These are phyloP conservation scores for Artemisia annua DNA, from an alignment of 129 eudicot genomes.

Conservation along the genomic window DNA sequence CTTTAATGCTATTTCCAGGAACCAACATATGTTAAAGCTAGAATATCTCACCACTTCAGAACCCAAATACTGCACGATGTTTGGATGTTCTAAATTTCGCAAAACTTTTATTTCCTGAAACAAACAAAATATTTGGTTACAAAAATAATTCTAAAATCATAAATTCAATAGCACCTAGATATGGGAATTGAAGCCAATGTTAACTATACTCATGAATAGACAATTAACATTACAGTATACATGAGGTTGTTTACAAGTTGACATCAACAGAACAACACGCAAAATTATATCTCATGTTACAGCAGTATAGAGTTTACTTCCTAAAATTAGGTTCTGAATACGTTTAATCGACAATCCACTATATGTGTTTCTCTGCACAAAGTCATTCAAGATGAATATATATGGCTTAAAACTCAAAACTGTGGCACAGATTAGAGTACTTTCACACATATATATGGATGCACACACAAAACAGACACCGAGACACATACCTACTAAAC, in stretches of 20 bases:
- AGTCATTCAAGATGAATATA: neutral
- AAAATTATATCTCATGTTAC: neutral
- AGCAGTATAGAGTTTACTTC: neutral
- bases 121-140: conserved; percentile 9
- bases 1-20: neutral
- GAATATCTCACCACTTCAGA: conserved; percentile 73
- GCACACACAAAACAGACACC: conserved; percentile 7
- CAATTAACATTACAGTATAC: neutral
- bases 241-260: neutral
- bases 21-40: conserved; percentile 8
- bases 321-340: conserved; percentile 8
- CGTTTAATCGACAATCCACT: neutral
- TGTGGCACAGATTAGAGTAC: no score
- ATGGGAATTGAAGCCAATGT: neutral
- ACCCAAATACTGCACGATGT: conserved; percentile 86
- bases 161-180: neutral
- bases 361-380: neutral
- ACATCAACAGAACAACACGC: neutral
- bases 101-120: conserved; percentile 86
- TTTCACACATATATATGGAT: neutral
- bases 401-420: neutral
- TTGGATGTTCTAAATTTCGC: conserved; percentile 70
- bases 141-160: neutral
- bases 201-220: neutral
- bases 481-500: neutral